phyloP scores from a whole-genome alignment of 1,284 basidiomycete species.

The Agroathelia rolfsii region DNA sequence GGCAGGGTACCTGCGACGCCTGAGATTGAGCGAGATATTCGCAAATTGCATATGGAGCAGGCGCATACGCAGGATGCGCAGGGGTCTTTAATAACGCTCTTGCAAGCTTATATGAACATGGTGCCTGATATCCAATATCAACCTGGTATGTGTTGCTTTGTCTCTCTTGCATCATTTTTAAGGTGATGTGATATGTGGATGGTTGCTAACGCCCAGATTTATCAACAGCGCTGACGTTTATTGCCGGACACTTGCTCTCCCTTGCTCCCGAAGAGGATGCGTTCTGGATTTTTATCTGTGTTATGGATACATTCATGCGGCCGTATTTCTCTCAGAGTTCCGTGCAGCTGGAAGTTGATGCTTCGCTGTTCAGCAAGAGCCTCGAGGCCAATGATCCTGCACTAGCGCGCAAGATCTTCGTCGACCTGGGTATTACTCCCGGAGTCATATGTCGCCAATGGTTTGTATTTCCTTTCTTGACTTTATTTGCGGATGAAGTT shows the following conservation, averaged over 20 bases:
- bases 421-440: constrained; percentile 51
- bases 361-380: constrained; percentile 66
- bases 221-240: constrained; percentile 53
- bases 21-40: constrained; percentile 57
- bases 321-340: constrained; percentile 69
- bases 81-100: constrained; percentile 43
- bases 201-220: neutral
- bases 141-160: constrained; percentile 26
- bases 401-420: constrained; percentile 58
- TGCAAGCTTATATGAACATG: constrained; percentile 72
- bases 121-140: constrained; percentile 73
- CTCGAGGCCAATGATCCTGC: constrained; percentile 60
- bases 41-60: constrained; percentile 39
- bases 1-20: constrained; percentile 41
- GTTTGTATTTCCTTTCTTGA: constrained; percentile 26
- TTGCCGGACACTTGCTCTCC: constrained; percentile 72
- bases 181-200: neutral
- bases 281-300: constrained; percentile 85
- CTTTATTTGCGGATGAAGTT: neutral
- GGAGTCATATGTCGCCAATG: constrained; percentile 52
- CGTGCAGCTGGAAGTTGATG: constrained; percentile 75
- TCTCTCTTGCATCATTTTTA: neutral
- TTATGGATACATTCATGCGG: constrained; percentile 74
- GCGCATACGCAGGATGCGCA: constrained; percentile 42
- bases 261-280: constrained; percentile 86